These are phyloP conservation scores for Ichthyophthirius multifiliis DNA, from an alignment of 169 alveolate species.

Conservation along the genomic window DNA sequence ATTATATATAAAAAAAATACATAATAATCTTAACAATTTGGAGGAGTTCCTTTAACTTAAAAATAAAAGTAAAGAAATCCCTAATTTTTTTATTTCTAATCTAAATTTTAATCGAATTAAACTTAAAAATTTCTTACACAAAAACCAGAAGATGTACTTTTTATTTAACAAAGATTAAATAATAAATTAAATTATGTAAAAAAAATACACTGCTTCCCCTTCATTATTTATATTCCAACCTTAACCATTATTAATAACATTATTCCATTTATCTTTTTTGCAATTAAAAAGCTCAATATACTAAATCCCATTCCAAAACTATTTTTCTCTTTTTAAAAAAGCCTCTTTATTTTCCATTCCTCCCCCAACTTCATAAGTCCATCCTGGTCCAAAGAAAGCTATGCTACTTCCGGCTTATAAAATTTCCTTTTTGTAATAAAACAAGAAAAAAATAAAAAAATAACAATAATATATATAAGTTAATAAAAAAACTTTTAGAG, in stretches of 20 bases:
- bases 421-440: not conserved
- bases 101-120: not conserved
- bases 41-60: not conserved
- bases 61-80: not conserved
- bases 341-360: not conserved
- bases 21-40: not conserved
- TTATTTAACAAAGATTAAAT: not conserved
- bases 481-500: slow-evolving; percentile 23
- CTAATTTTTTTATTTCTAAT: not conserved
- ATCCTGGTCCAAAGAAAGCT: slow-evolving; percentile 36
- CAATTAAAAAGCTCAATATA: not conserved
- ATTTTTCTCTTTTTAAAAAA: not conserved
- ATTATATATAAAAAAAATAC: not conserved
- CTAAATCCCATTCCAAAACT: not conserved
- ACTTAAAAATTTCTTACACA: not conserved
- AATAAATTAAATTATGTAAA: not conserved
- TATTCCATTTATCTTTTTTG: not conserved
- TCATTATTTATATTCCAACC: not conserved
- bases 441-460: not conserved
- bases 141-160: not conserved
- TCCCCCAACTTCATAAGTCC: slow-evolving; percentile 14
- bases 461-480: no score
- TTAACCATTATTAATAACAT: not conserved
- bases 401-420: not conserved
- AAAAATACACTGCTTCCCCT: not conserved